Base-by-base conservation (phyloP, 352 stramenopile species). In the Globisporangium polare region DNA sequence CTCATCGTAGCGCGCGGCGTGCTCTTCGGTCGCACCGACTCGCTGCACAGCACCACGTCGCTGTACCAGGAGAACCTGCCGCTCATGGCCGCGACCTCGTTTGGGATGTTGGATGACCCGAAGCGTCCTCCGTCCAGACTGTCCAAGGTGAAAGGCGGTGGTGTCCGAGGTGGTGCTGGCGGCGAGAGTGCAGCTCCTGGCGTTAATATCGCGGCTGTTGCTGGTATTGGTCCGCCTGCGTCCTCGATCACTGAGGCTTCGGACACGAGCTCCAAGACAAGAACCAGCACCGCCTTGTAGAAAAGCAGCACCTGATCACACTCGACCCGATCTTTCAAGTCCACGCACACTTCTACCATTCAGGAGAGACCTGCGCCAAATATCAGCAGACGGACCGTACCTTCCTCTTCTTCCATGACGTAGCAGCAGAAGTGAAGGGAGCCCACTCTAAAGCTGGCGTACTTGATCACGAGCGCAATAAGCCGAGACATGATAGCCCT, bases 1-100 rank as follows among this genome's bases (percentile, higher is more conserved):
- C 68, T 89, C 24, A 78, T 88, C 29, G 62, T 82, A 4, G 69
- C 76, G 7, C 68, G 73, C 7, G 78, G 74, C 35, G 24, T 54
- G 59, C 15, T 77, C 51, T 29, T 55, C 61, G 62, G 60, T 0
- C 49, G 58, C 29, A 35, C 39, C n/a, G 47, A 65, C 3, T 75
- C 69, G 31, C 41, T 66, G 24, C 67, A 62, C 18, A 72, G 63
- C 62, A 75, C 68, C 20, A 50, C 26, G 7, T 58, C 43, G 22
- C 55, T 55, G 31, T 80, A 74, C 31, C 73, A 77, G 51, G 73
- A 78, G 35, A 76, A 68, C 24, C 53, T 80, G 29, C 69, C 73
- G 0, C 60, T 80, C n/a, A 69, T 80, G 54, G n/a, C 52, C 10
- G 55, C 56, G n/a, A 49, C 33, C 3, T 58, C 58, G 18, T 58